Base-by-base conservation (phyloP, 495 filamentous ascomycete genomes). In the Durotheca rogersii region DNA sequence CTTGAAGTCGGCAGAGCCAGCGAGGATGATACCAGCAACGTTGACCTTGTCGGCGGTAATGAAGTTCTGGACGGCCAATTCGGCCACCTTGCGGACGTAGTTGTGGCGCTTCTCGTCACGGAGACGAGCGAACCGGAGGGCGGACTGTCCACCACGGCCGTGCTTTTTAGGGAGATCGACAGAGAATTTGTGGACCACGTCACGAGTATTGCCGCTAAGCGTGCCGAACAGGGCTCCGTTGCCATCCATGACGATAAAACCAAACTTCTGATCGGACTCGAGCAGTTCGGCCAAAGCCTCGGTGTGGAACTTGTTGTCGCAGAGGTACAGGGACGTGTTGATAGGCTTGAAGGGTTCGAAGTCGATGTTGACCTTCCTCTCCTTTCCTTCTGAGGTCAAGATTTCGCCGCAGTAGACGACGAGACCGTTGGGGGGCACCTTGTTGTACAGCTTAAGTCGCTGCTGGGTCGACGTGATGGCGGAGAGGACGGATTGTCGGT, bases 351-450 rank as follows among this genome's bases (percentile, higher is more conserved):
- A 98, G 10, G 93, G 93, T 67, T 98, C 93, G 65, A 98, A 98
- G 63, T 97, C 94, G 66, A 97, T 97, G 72, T 97, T 98, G 74
- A 98, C 93, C 79, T 95, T 97, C 52, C 93, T 81, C 71, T 98
- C 93, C 70, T 98, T 98, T 69, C 93, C 93, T 76, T 98, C 93
- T 6, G 84, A 85, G 11, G 93, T 98, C 75, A 98, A 90, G 68
- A 98, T 96, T 95, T 98, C 93, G 83, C 93, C 93, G 72, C 93
- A 98, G 79, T 98, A 98, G 48, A 98, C 87, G 41, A 98, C 93
- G 40, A 98, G 75, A 45, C 93, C 93, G 75, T 98, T 98, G 5
- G 94, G 87, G 33, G 93, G 93, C 35, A 97, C 93, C 72, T 95
- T 96, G 73, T 88, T 94, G 78, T 98, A 98, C 16, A 98, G 80